phyloP scores from a whole-genome alignment of 169 alveolate species.

The Eimeria nieschulzi region DNA sequence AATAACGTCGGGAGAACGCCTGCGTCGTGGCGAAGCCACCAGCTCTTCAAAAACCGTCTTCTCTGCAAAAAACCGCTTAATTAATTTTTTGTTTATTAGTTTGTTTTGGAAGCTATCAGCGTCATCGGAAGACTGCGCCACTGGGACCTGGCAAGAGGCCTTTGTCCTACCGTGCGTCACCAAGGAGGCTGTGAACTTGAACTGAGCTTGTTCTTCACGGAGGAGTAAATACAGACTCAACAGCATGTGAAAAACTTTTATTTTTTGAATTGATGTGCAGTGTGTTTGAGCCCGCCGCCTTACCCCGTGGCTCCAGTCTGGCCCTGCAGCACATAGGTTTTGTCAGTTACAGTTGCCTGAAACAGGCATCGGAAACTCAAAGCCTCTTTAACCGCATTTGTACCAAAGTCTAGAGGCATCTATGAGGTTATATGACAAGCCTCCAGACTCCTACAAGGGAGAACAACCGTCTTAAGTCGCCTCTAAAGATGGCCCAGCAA shows the following conservation, averaged over 20 bases:
- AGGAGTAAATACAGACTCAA: too few relatives aligned
- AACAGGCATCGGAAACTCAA: too few relatives aligned
- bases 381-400: neutral
- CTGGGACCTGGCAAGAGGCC: too few relatives aligned
- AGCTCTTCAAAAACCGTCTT: constrained; percentile 4
- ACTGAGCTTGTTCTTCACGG: too few relatives aligned
- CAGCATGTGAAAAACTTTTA: too few relatives aligned
- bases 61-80: neutral
- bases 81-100: constrained; percentile 12
- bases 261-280: too few relatives aligned
- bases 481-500: constrained; percentile 51
- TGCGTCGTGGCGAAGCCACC: neutral
- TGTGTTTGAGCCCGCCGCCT: too few relatives aligned
- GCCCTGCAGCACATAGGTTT: too few relatives aligned
- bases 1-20: constrained; percentile 14
- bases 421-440: neutral
- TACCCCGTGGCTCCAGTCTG: too few relatives aligned
- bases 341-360: too few relatives aligned
- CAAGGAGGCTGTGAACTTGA: too few relatives aligned
- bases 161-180: too few relatives aligned
- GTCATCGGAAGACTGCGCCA: neutral
- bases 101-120: constrained; percentile 30
- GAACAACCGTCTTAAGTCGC: neutral
- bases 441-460: neutral
- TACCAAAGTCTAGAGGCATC: neutral